Percentiles rank a stretch among this genome's conserved stretches.
Conservation (phyloP, 164 flowering plant genomes). For the Umbellularia californica region DNA sequence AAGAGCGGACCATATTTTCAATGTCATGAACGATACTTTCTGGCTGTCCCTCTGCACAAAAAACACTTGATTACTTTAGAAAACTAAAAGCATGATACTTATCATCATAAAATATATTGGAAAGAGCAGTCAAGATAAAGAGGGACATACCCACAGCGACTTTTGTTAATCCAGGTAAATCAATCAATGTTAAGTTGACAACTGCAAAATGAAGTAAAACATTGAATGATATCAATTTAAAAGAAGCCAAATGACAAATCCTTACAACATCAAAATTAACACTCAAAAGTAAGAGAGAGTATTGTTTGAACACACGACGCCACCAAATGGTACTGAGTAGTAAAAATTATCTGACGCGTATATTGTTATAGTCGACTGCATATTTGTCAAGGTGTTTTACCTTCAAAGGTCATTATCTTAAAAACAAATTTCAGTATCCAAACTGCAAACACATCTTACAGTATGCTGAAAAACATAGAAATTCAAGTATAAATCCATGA, state of each 20-base stretch:
- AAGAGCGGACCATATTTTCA: constrained; percentile 83
- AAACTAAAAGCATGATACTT: neutral
- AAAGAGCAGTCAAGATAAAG: constrained; percentile 8
- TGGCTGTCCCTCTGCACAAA: constrained; percentile 55
- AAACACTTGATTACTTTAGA: neutral
- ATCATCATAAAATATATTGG: neutral
- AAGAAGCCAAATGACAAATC: neutral
- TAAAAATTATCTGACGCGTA: no score
- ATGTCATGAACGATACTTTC: constrained; percentile 80
- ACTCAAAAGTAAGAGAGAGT: neutral
- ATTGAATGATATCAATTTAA: constrained; percentile 3
- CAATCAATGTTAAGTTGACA: constrained; percentile 87
- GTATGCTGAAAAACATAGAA: neutral
- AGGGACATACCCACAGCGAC: constrained; percentile 80
- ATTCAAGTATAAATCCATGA: neutral
- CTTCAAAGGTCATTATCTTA: neutral
- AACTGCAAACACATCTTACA: neutral
- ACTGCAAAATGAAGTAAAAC: constrained; percentile 38
- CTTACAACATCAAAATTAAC: neutral
- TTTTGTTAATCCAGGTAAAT: constrained; percentile 98
- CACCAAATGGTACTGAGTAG: no score
- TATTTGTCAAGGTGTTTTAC: no score
- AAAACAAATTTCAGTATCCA: neutral
- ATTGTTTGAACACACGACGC: no score
- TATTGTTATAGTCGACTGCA: no score